phyloP scores from a whole-genome alignment of 2,329 filamentous ascomycete genomes.

The Thelonectria rubi region DNA sequence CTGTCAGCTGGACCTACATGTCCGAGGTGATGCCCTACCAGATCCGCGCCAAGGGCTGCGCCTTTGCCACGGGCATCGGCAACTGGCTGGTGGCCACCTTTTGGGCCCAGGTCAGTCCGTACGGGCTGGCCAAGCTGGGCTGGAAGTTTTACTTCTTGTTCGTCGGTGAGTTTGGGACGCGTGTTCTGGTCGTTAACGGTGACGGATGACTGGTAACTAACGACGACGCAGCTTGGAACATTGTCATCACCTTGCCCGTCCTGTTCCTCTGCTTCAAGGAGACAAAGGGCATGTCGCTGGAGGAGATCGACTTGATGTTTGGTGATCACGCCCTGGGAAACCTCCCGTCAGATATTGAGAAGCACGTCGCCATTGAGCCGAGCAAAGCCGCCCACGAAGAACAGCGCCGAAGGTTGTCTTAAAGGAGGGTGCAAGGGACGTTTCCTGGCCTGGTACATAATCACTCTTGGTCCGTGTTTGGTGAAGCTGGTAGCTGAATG shows the following conservation, averaged over 20 bases:
- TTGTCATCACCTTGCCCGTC: constrained; percentile 49
- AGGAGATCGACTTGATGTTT: constrained; percentile 64
- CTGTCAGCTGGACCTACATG: constrained; percentile 67
- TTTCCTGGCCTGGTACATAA: not conserved
- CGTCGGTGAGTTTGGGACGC: constrained; percentile 33
- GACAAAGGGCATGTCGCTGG: constrained; percentile 59
- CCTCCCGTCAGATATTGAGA: constrained; percentile 40
- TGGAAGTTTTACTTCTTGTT: constrained; percentile 52
- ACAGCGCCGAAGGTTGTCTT: constrained; percentile 4
- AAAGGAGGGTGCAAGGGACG: too few species aligned
- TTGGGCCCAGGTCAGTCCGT: constrained; percentile 66
- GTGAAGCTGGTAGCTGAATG: too few species aligned
- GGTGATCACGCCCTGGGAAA: constrained; percentile 51
- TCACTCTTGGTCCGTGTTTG: not conserved
- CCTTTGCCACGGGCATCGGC: constrained; percentile 40
- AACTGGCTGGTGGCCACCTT: constrained; percentile 51
- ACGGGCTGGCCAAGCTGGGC: constrained; percentile 52
- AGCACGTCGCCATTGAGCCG: constrained; percentile 28
- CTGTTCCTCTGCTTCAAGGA: constrained; percentile 61
- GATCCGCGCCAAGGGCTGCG: constrained; percentile 55
- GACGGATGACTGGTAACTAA: constrained; percentile 46
- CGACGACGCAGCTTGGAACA: constrained; percentile 42
- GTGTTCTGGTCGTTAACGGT: not conserved
- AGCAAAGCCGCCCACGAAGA: constrained; percentile 28
- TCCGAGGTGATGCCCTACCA: constrained; percentile 70